phyloP scores from a whole-genome alignment of 768 basidiomycete species.

The Panaeolus cyanescens region DNA sequence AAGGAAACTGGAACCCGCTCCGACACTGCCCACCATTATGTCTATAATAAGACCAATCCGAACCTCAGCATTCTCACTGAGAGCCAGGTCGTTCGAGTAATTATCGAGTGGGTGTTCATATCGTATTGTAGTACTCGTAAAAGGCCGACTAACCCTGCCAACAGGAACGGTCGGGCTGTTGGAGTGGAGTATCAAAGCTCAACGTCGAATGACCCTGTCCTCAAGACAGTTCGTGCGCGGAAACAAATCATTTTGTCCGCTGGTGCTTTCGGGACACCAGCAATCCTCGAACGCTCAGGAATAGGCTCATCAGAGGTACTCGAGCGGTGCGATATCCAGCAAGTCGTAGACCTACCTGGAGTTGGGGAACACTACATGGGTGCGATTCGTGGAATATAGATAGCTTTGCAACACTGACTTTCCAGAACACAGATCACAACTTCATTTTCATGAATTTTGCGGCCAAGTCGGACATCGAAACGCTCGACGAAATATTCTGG shows the following conservation, averaged over 20 bases:
- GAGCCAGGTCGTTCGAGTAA: constrained; percentile 46
- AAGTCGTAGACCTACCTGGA: constrained; percentile 65
- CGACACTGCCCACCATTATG: constrained; percentile 53
- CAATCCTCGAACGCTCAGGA: constrained; percentile 56
- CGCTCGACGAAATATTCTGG: constrained; percentile 50
- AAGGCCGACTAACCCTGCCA: background rate
- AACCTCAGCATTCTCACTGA: constrained; percentile 44
- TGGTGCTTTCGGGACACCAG: constrained; percentile 57
- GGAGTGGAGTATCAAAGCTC: constrained; percentile 52
- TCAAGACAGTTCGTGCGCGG: constrained; percentile 22
- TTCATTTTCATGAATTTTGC: constrained; percentile 38
- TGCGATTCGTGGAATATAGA: constrained; percentile 14
- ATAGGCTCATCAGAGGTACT: constrained; percentile 60
- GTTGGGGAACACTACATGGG: constrained; percentile 75
- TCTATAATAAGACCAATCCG: constrained; percentile 48
- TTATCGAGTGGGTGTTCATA: constrained; percentile 43
- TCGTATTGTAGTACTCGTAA: background rate
- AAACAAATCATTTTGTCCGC: constrained; percentile 51
- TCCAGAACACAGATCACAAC: constrained; percentile 40
- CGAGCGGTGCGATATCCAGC: constrained; percentile 44
- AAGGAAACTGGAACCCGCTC: constrained; percentile 53
- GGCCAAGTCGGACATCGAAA: constrained; percentile 47
- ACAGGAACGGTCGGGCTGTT: constrained; percentile 41
- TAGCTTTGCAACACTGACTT: background rate
- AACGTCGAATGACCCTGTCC: constrained; percentile 20